phyloP scores from a whole-genome alignment of 345 rosid species.

The Microthlaspi erraticum region DNA sequence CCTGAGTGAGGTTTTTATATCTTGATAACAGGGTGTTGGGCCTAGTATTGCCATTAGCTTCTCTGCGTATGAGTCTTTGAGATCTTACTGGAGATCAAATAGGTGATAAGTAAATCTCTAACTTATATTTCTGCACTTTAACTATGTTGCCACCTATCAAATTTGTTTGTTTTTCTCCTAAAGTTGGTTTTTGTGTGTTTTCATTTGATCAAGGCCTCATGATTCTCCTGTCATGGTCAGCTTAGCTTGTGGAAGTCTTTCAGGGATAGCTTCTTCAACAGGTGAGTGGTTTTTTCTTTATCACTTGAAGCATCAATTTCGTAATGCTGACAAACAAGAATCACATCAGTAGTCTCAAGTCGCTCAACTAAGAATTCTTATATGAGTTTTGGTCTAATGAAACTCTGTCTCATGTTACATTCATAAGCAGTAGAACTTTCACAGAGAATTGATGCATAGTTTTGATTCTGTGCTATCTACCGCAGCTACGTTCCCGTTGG shows the following conservation, averaged over 20 bases:
- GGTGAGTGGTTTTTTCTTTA: constrained; percentile 60
- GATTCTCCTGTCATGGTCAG: constrained; percentile 75
- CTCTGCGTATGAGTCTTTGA: constrained; percentile 83
- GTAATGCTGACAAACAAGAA: no score
- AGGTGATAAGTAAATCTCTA: constrained; percentile 58
- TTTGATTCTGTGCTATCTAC: not conserved
- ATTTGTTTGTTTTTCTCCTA: not conserved
- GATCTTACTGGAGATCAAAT: constrained; percentile 73
- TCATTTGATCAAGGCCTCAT: constrained; percentile 56
- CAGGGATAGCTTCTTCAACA: constrained; percentile 96
- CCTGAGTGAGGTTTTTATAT: constrained; percentile 21
- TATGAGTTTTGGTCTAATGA: constrained; percentile 12
- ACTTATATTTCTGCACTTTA: not conserved
- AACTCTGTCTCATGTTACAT: constrained; percentile 9
- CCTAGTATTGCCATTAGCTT: constrained; percentile 93
- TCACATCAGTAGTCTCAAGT: constrained; percentile 9
- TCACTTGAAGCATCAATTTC: no score
- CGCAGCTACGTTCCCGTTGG: constrained; percentile 90
- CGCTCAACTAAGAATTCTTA: not conserved
- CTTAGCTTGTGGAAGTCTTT: constrained; percentile 94
- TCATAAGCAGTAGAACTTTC: constrained; percentile 4
- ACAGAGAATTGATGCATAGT: constrained; percentile 5
- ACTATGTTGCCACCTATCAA: not conserved
- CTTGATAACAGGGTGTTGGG: constrained; percentile 73
- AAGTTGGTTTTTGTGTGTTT: not conserved